These are phyloP conservation scores for Lepidium africanum DNA, from an alignment of 345 rosid genomes.

Conservation along the genomic window DNA sequence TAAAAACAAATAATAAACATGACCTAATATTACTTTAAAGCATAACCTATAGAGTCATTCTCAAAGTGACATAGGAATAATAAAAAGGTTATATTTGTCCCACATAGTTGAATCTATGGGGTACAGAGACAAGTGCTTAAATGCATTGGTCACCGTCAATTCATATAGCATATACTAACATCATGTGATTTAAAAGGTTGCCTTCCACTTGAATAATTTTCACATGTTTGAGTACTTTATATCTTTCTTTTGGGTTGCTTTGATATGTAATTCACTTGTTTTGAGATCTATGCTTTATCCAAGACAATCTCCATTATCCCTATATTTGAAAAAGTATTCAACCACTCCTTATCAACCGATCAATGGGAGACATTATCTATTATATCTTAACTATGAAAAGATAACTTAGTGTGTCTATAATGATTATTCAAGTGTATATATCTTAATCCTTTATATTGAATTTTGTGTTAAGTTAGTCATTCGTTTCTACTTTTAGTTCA, in stretches of 20 bases:
- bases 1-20: conserved; percentile 14
- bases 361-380: conserved; percentile 16
- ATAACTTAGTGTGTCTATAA: not conserved
- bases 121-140: conserved; percentile 12
- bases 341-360: conserved; percentile 20
- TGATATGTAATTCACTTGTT: conserved; percentile 19
- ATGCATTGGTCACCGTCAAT: conserved; percentile 19
- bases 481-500: not conserved
- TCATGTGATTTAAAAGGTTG: conserved; percentile 17
- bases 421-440: not conserved
- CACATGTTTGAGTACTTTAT: conserved; percentile 20
- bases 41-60: conserved; percentile 14
- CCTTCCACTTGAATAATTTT: conserved; percentile 10
- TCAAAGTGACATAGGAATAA: conserved; percentile 18
- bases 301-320: not conserved
- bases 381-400: conserved; percentile 1
- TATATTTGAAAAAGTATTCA: not conserved
- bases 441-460: not conserved
- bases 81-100: conserved; percentile 20
- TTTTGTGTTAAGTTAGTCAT: not conserved
- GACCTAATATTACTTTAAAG: conserved; percentile 20
- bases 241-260: conserved; percentile 11
- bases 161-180: conserved; percentile 16
- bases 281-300: conserved; percentile 9
- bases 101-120: conserved; percentile 26